Evolutionary conservation across 2,329 filamentous ascomycete species (phyloP), one percentile per base, ranked within the genome.

Genomic region (Phialophora verrucosa): DNA sequence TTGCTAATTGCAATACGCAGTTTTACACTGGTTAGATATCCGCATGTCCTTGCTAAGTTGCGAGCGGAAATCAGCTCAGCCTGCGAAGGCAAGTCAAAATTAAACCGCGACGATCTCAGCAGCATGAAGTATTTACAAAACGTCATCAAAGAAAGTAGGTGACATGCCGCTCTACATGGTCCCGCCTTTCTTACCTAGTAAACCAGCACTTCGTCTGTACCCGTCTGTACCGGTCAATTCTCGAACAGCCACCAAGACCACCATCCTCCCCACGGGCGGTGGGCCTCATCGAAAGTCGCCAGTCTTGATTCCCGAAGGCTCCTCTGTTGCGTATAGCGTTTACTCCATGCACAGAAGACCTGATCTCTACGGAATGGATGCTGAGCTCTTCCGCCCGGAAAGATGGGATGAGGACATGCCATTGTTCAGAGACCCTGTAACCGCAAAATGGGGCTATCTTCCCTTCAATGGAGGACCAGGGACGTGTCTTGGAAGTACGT

Each of bases 171-270:
- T 42, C 12, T 5, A 29, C 12, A 1, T 6, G 3, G 11, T 54
- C 47, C 35, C 12, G 14, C 35, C 4, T 17, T 38, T 17, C 35
- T 38, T 14, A 38, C 7, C 2, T 25, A 56, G 29, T 17, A 89
- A 90, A 78, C 91, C 94, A 79, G 90, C 87, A 3, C 84, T 93
- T 65, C 88, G 91, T 17, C 78, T 93, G 8, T 92, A 93, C 76
- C 91, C 91, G 0, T 84, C 87, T 20, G 90, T 95, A 0, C 91
- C 92, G 1, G 90, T 90, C 80, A 95, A 94, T 78, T 84, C 91
- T 56, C 89, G 92, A 69, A 81, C 88, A 44, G 86, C 91, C 10
- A 82, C 91, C 8, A 83, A 82, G 65, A 89, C 93, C 79, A 93
- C 91, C 2, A 90, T 87, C 0, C 85, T 96, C 1, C 91, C 92